These are phyloP conservation scores for Quillaja saponaria DNA, from an alignment of 306 rosid genomes.

Conservation along the genomic window DNA sequence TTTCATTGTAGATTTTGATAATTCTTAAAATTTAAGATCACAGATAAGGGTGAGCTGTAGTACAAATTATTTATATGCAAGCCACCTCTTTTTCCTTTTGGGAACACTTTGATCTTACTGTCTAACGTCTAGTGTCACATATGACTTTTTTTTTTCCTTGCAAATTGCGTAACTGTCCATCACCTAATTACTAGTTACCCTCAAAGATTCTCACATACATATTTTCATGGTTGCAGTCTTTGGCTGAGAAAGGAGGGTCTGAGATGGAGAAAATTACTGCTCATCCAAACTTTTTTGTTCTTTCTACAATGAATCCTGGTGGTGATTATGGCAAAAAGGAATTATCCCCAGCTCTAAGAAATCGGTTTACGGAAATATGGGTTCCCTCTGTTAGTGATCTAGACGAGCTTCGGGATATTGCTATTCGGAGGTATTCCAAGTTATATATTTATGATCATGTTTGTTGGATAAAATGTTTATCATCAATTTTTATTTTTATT, in stretches of 20 bases:
- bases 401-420: conserved; percentile 71
- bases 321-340: conserved; percentile 99
- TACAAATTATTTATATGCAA: too few relatives aligned
- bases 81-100: too few relatives aligned
- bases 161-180: too few relatives aligned
- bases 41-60: too few relatives aligned
- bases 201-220: too few relatives aligned
- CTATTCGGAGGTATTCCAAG: conserved; percentile 51
- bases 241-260: conserved; percentile 94
- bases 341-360: conserved; percentile 78
- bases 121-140: too few relatives aligned
- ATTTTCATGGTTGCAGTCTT: conserved; percentile 49
- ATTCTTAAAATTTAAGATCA: too few relatives aligned
- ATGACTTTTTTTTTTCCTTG: too few relatives aligned
- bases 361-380: conserved; percentile 98
- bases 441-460: conserved; percentile 2
- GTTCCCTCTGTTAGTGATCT: conserved; percentile 75
- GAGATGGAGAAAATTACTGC: conserved; percentile 69
- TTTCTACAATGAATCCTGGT: conserved; percentile 98
- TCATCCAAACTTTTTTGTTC: conserved; percentile 68
- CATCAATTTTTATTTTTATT: background rate
- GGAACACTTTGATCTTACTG: too few relatives aligned
- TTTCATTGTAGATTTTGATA: too few relatives aligned
- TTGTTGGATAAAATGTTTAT: background rate
- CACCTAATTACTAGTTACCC: too few relatives aligned